Evolutionary conservation across 164 flowering plant genomes (phyloP).

Genomic region (Sextonia rubra): DNA sequence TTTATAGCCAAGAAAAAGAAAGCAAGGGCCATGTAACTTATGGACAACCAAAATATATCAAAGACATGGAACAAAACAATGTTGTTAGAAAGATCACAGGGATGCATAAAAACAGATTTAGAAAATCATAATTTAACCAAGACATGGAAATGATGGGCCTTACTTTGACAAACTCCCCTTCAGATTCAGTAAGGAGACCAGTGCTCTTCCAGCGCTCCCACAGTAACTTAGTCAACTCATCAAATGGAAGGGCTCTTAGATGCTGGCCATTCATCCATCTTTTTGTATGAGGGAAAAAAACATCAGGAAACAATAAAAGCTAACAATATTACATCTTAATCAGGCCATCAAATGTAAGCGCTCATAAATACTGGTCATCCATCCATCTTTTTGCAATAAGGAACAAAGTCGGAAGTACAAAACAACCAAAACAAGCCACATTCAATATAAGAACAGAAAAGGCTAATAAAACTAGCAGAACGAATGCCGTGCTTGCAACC

Average conservation of each 20-base stretch:
- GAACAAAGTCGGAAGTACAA: no score
- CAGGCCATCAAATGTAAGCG: no score
- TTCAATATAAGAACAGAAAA: neutral
- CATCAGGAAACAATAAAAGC: slow-evolving; percentile 2
- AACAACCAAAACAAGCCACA: no score
- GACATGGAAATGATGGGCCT: slow-evolving; percentile 1
- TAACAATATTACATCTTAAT: neutral
- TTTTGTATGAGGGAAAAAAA: neutral
- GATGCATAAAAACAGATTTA: neutral
- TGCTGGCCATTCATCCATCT: slow-evolving; percentile 99
- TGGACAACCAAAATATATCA: neutral
- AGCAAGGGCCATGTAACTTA: no score
- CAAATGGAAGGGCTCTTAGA: slow-evolving; percentile 68
- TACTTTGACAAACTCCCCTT: slow-evolving; percentile 54
- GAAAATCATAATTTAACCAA: neutral
- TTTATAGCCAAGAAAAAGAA: neutral
- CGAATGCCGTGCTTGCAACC: neutral
- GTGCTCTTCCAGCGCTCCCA: slow-evolving; percentile 76
- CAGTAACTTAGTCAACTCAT: slow-evolving; percentile 52
- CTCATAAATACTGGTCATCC: no score
- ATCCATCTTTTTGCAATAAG: no score
- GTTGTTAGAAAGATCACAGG: neutral
- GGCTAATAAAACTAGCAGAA: neutral
- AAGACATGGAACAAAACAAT: neutral
- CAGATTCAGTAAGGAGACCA: slow-evolving; percentile 64